Base-by-base conservation (phyloP, 139 green algal species). In the Eudorina sp. region DNA sequence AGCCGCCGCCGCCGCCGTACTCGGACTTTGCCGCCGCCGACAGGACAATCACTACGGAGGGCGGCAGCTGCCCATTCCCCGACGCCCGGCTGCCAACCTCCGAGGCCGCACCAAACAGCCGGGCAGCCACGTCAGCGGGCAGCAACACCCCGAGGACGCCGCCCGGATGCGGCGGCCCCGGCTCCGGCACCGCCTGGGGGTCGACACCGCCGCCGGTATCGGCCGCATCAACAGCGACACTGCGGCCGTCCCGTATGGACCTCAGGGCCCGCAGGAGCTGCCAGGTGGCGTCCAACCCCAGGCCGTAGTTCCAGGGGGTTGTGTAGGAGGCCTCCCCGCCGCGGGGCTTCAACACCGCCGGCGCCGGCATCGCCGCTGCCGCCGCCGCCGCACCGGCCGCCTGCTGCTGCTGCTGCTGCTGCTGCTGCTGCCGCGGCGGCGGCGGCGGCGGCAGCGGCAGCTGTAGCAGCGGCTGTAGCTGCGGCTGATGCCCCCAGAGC, bases 11-110 rank as follows among this genome's bases (percentile, higher is more conserved):
- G 48, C 74, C 36, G 38, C 77, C 77, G 77, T 85, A 85, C 14
- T 6, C 1, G 38, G 77, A n/a, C 3, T 38, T 60, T 0, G 77
- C 77, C 2, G 77, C 77, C n/a, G 76, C 76, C 31, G 76, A 53
- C 31, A 83, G 5, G 51, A 38, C 31, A 36, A 7, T 60, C 1
- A 45, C 7, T 11, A 83, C 76, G 2, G 51, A 34, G 31, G 25
- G 51, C 34, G 76, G 76, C 51, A 83, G 46, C 48, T 58, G 75
- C n/a, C 46, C 72, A 3, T 40, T n/a, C n/a, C n/a, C 64, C 64
- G 64, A 58, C 13, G 51, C 51, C 51, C 13, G 51, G 13, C 13
- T 16, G 16, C 51, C 60, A 9, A 1, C 60, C 25, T 70, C 14
- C 25, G 2, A 38, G 60, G 11, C 9, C 36, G 69, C 69, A 4